Evolutionary conservation across 2,329 filamentous ascomycete genomes (phyloP), one percentile per base, ranked within the genome.

Genomic region (Grosmannia serpens): DNA sequence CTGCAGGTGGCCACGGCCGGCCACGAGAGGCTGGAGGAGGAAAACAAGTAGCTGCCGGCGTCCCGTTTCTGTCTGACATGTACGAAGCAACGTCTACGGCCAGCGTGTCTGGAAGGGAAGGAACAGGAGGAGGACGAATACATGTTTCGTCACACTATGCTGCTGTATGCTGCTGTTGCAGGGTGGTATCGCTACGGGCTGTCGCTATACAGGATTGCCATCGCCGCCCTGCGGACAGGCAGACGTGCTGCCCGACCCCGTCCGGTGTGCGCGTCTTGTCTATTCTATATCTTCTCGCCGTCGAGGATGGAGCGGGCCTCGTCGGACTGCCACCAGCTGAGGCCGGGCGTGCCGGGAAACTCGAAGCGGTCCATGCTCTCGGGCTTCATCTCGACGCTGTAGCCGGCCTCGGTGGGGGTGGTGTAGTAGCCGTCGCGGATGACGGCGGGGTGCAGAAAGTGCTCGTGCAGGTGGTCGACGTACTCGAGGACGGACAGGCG

Each of bases 341-440:
- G 85, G 4, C 86, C 86, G 62, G 86, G 79, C 67, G 86, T 81
- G 9, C 90, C 89, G 1, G 90, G 91, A 70, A 84, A 96, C 55
- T 81, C 79, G 69, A 80, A 96, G 65, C 72, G 73, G 63, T 91
- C 88, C 89, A 95, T 94, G 70, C 88, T 94, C 64, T 85, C 88
- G 4, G 84, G 74, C 81, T 89, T 92, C 90, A 96, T 95, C 82
- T 96, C 89, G 2, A 96, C 91, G 68, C 88, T 91, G 72, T 96
- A 96, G 0, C 91, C 91, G 0, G 91, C 80, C 69, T 90, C 85
- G 62, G 75, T 85, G 0, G 91, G 91, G 1, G 91, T 96, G 64
- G 88, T 87, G 74, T 95, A 95, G 73, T 90, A 94, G 4, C 91
- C 91, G 64, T 91, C 85, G 73, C 85, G 84, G 66, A 96, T 89